These are phyloP conservation scores for Sistotremastrum suecicum DNA, from an alignment of 768 basidiomycete genomes.

Conservation along the genomic window DNA sequence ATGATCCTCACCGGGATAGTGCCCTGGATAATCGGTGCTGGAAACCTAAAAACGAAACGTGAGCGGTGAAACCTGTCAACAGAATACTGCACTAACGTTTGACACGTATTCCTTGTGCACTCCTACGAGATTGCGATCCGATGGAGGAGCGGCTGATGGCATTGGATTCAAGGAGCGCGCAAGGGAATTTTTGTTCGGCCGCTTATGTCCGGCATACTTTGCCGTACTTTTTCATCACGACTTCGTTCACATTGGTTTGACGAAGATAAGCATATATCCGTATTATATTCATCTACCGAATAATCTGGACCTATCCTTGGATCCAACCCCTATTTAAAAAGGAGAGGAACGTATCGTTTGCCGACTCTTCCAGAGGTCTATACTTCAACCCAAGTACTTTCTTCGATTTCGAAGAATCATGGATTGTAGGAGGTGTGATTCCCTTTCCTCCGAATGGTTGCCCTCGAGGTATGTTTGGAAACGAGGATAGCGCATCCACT, in stretches of 20 bases:
- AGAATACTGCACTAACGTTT: slow-evolving; percentile 9
- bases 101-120: slow-evolving; percentile 57
- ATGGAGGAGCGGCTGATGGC: too few relatives aligned
- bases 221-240: too few relatives aligned
- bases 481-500: background rate
- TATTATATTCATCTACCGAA: too few relatives aligned
- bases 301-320: too few relatives aligned
- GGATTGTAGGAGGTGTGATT: slow-evolving; percentile 1
- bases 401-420: slow-evolving; percentile 16
- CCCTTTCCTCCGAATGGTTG: background rate
- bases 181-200: too few relatives aligned
- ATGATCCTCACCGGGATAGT: slow-evolving; percentile 74
- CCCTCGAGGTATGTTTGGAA: slow-evolving; percentile 1
- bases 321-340: too few relatives aligned
- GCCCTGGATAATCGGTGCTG: slow-evolving; percentile 83
- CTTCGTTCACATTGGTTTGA: too few relatives aligned
- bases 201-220: too few relatives aligned
- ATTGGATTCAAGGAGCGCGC: too few relatives aligned
- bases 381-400: slow-evolving; percentile 19
- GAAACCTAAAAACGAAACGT: slow-evolving; percentile 40
- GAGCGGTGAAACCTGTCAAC: background rate
- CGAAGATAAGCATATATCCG: too few relatives aligned
- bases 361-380: slow-evolving; percentile 16
- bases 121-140: slow-evolving; percentile 33
- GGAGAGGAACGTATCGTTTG: slow-evolving; percentile 10